A percentile compares a stretch with the other conserved stretches of the same genome.
phyloP scores from a whole-genome alignment of 768 basidiomycete species.

The Leccinum subgranulosum region DNA sequence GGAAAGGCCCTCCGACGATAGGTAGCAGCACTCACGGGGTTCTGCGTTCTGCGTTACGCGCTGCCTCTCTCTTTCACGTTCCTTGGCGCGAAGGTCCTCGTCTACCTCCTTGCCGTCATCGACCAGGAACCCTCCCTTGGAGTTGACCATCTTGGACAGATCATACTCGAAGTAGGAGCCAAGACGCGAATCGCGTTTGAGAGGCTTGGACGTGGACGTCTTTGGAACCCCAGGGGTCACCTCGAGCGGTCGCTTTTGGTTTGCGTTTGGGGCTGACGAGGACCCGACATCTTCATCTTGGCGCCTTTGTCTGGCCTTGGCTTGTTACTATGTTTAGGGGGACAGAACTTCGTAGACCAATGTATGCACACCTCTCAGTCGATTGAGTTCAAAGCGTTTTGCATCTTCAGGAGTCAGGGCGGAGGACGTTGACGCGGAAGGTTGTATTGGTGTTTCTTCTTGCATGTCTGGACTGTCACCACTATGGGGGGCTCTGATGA shows the following conservation, averaged over 20 bases:
- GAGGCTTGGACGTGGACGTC: constrained; percentile 54
- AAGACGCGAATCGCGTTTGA: constrained; percentile 73
- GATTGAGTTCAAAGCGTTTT: constrained; percentile 73
- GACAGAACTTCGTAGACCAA: background rate
- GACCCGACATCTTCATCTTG: constrained; percentile 55
- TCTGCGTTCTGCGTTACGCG: constrained; percentile 72
- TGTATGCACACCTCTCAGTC: constrained; percentile 57
- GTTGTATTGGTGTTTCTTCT: background rate
- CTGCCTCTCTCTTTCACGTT: constrained; percentile 78
- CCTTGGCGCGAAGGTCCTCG: constrained; percentile 70
- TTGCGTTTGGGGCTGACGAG: constrained; percentile 48
- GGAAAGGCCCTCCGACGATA: background rate
- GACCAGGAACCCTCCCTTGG: constrained; percentile 92
- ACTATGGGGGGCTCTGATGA: constrained; percentile 13
- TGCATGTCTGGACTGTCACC: constrained; percentile 6
- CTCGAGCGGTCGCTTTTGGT: constrained; percentile 71
- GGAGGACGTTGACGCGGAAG: constrained; percentile 8
- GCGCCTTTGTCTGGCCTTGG: constrained; percentile 73
- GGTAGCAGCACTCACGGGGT: constrained; percentile 46
- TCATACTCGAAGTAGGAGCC: constrained; percentile 98
- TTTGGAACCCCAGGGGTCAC: constrained; percentile 55
- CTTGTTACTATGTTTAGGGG: constrained; percentile 34
- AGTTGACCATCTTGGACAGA: constrained; percentile 93
- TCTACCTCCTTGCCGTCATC: constrained; percentile 84
- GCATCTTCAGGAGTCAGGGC: constrained; percentile 65